These are phyloP conservation scores for Glaciozyma martinii DNA, from an alignment of 768 basidiomycete species.

Conservation along the genomic window DNA sequence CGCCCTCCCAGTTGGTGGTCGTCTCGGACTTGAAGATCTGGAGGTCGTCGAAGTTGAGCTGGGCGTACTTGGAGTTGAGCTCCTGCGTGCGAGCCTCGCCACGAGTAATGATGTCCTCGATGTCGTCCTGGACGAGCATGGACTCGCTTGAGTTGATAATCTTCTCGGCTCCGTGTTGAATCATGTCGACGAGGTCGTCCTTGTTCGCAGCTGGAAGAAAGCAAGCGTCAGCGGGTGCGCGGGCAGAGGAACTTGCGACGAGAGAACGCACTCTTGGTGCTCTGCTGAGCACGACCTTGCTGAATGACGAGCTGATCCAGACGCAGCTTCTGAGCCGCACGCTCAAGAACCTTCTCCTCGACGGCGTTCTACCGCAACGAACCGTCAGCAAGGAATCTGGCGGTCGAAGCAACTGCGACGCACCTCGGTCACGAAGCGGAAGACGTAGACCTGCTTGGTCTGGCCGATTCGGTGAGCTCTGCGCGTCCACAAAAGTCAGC, in stretches of 20 bases:
- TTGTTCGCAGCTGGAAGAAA: constrained; percentile 64
- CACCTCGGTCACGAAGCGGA: constrained; percentile 83
- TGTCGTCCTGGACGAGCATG: constrained; percentile 58
- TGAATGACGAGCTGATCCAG: constrained; percentile 95
- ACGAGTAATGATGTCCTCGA: constrained; percentile 81
- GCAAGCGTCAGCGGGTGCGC: not conserved
- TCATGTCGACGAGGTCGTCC: constrained; percentile 96
- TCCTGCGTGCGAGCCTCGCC: constrained; percentile 85
- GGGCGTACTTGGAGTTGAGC: constrained; percentile 85
- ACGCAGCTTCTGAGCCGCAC: constrained; percentile 88
- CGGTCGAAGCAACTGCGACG: constrained; percentile 1
- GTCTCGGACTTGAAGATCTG: constrained; percentile 79
- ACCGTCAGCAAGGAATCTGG: not conserved
- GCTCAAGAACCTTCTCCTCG: constrained; percentile 88
- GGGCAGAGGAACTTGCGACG: not conserved
- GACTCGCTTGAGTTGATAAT: constrained; percentile 69
- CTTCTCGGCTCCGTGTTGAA: constrained; percentile 91
- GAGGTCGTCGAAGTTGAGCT: constrained; percentile 83
- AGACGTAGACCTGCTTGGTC: constrained; percentile 95
- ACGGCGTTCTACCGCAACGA: constrained; percentile 57
- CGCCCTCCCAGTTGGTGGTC: constrained; percentile 35
- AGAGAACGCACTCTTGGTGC: constrained; percentile 55
- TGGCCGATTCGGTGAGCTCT: constrained; percentile 86
- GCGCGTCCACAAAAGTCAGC: constrained; percentile 39
- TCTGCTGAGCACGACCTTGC: constrained; percentile 69